phyloP scores from a whole-genome alignment of 768 basidiomycete species.

The Suillus ampliporus region DNA sequence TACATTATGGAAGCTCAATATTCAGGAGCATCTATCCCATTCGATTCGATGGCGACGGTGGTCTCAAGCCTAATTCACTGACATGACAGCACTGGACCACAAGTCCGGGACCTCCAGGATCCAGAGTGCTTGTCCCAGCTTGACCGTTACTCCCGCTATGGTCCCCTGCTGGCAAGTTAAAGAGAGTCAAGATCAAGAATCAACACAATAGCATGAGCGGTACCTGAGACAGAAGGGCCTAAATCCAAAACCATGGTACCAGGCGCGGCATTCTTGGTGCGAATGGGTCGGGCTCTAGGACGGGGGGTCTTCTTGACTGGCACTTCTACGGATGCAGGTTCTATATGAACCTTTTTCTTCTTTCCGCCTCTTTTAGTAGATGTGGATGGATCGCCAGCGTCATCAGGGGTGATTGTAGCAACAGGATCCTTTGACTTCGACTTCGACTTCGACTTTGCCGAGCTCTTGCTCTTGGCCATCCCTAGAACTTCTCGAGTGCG shows the following conservation, averaged over 20 bases:
- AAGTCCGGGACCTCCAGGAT: neutral
- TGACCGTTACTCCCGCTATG: neutral
- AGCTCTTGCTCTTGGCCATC: conserved; percentile 3
- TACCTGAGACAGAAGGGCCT: neutral
- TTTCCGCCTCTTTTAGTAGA: neutral
- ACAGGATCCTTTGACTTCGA: neutral
- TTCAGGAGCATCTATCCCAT: neutral
- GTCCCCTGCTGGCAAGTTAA: neutral
- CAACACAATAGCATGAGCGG: no score
- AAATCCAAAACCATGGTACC: conserved; percentile 3
- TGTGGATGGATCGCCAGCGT: neutral
- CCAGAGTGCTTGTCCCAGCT: neutral
- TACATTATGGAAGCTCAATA: neutral
- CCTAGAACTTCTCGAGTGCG: conserved; percentile 16
- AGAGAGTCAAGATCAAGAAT: neutral
- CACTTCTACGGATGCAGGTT: neutral
- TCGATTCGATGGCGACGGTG: neutral
- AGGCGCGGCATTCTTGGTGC: neutral
- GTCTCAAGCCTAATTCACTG: neutral
- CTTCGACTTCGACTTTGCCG: neutral
- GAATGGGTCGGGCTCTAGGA: conserved; percentile 1
- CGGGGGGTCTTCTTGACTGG: neutral
- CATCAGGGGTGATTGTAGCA: neutral
- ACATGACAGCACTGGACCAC: neutral
- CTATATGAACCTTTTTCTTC: neutral